Conservation (phyloP, 495 filamentous ascomycete genomes). For the Hypoxylon cercidicola region DNA sequence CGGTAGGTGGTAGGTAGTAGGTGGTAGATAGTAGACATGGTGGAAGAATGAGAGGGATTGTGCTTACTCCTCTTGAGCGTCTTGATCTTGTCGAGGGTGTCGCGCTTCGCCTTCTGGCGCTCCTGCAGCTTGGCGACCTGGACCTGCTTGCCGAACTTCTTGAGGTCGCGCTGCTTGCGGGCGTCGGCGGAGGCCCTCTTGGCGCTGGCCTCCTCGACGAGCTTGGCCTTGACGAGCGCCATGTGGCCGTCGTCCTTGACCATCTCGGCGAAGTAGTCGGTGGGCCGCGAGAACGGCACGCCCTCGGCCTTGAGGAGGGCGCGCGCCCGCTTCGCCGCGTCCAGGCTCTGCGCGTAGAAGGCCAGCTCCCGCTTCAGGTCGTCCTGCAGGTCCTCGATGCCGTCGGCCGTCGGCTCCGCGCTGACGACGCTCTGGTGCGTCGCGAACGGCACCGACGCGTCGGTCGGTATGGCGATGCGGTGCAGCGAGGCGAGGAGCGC, state of each 20-base stretch:
- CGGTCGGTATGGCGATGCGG: constrained; percentile 75
- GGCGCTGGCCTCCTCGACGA: constrained; percentile 87
- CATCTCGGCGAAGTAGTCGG: constrained; percentile 98
- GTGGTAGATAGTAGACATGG: constrained; percentile 8
- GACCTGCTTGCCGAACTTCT: constrained; percentile 99
- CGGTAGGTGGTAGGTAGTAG: neutral
- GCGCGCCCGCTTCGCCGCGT: constrained; percentile 77
- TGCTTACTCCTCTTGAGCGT: constrained; percentile 88
- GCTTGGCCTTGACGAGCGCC: constrained; percentile 92
- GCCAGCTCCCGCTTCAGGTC: constrained; percentile 90
- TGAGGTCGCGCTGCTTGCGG: constrained; percentile 89
- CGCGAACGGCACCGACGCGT: constrained; percentile 60
- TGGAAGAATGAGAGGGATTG: constrained; percentile 20
- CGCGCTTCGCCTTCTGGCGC: constrained; percentile 86
- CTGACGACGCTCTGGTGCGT: constrained; percentile 65
- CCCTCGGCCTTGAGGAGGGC: constrained; percentile 80
- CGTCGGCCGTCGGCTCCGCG: constrained; percentile 57
- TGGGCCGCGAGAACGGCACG: constrained; percentile 84
- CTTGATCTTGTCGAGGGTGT: constrained; percentile 93
- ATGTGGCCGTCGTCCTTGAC: constrained; percentile 98
- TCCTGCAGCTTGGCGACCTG: constrained; percentile 97
- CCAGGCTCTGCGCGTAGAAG: constrained; percentile 91
- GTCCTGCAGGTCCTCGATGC: constrained; percentile 79
- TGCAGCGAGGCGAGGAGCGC: constrained; percentile 81
- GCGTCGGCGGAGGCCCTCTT: constrained; percentile 95